Evolutionary conservation across 2,329 filamentous ascomycete species (phyloP).

Genomic region (Elsinoe australis): DNA sequence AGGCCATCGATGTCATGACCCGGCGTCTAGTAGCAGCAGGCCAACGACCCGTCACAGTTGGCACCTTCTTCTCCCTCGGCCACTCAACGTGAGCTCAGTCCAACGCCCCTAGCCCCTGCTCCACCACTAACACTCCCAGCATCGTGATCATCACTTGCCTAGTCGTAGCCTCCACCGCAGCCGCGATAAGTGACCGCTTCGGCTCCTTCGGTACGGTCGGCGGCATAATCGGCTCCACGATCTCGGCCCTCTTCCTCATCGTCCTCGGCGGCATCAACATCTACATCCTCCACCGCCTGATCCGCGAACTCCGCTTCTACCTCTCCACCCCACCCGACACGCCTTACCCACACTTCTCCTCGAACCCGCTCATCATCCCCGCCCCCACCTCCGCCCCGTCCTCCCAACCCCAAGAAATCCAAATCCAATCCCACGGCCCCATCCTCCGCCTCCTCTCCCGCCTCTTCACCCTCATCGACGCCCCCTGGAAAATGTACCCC

Average conservation of each 20-base stretch:
- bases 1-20: conserved; percentile 91
- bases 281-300: conserved; percentile 73
- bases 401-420: conserved; percentile 42
- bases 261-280: conserved; percentile 75
- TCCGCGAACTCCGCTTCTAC: conserved; percentile 58
- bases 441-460: conserved; percentile 63
- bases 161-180: conserved; percentile 83
- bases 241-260: conserved; percentile 76
- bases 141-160: conserved; percentile 87
- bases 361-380: conserved; percentile 20
- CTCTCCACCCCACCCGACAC: conserved; percentile 37
- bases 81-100: conserved; percentile 60
- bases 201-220: conserved; percentile 72
- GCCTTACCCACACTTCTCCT: conserved; percentile 18
- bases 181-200: conserved; percentile 73
- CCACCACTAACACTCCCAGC: conserved; percentile 25
- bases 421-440: conserved; percentile 69
- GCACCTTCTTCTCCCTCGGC: conserved; percentile 87
- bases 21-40: conserved; percentile 77
- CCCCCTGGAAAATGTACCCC: conserved; percentile 94
- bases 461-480: conserved; percentile 65
- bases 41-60: conserved; percentile 81
- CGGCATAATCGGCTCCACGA: conserved; percentile 79
- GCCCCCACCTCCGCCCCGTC: conserved; percentile 20
- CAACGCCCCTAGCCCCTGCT: background rate